phyloP scores from a whole-genome alignment of 2,329 filamentous ascomycete genomes.

The Parasarocladium wereldwijsianum region DNA sequence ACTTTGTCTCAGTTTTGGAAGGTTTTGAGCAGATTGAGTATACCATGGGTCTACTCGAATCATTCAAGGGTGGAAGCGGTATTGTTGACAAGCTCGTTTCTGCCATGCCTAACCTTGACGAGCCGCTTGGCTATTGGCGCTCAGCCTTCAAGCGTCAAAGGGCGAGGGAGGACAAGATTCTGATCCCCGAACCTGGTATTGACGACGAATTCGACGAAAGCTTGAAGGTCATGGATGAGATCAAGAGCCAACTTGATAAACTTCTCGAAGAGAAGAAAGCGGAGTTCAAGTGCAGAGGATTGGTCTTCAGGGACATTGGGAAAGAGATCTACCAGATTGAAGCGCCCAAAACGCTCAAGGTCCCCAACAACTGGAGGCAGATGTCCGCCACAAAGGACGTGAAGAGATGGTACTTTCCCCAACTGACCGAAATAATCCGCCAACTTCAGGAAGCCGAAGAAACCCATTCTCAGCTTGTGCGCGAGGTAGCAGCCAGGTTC shows the following conservation, averaged over 20 bases:
- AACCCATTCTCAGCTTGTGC: slow-evolving; percentile 78
- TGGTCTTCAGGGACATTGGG: slow-evolving; percentile 72
- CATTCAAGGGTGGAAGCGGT: slow-evolving; percentile 63
- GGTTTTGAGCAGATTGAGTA: slow-evolving; percentile 98
- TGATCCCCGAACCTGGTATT: slow-evolving; percentile 75
- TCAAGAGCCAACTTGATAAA: slow-evolving; percentile 57
- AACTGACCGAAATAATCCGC: slow-evolving; percentile 69
- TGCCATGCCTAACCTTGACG: slow-evolving; percentile 71
- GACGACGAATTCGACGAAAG: slow-evolving; percentile 88
- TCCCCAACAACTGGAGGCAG: slow-evolving; percentile 82
- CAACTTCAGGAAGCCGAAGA: slow-evolving; percentile 89
- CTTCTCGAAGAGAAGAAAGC: slow-evolving; percentile 58
- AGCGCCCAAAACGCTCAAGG: slow-evolving; percentile 68
- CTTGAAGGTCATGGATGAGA: slow-evolving; percentile 57
- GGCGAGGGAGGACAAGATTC: slow-evolving; percentile 63
- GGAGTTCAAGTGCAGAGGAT: slow-evolving; percentile 57
- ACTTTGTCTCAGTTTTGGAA: slow-evolving; percentile 86
- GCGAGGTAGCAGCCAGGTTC: slow-evolving; percentile 72
- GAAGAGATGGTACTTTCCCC: slow-evolving; percentile 86
- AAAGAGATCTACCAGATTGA: slow-evolving; percentile 98
- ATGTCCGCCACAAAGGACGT: slow-evolving; percentile 88
- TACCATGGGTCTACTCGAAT: slow-evolving; percentile 65
- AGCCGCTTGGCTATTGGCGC: slow-evolving; percentile 71
- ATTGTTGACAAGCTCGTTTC: slow-evolving; percentile 72
- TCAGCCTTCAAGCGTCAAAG: slow-evolving; percentile 75